Base-by-base conservation (phyloP, 2,329 filamentous ascomycete genomes). In the Botrytis porri region DNA sequence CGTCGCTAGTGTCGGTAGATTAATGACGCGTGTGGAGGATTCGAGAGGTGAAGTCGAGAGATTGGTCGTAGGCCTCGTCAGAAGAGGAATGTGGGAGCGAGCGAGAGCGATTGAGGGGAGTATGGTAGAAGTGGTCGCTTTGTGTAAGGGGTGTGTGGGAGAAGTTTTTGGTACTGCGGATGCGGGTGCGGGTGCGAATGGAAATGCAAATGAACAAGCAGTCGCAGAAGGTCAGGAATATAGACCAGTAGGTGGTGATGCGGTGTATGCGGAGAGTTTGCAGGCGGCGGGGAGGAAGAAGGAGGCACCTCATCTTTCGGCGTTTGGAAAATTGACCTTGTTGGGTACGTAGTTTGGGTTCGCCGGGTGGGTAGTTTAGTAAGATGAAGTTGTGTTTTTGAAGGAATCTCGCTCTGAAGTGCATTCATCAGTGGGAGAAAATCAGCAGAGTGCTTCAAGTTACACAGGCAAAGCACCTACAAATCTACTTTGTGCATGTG, bases 61-160 rank as follows among this genome's bases (percentile, higher is more conserved):
- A 25, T 85, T 98, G 12, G 88, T 97, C 0, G 90, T 92, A 76
- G 94, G 92, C 0, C 84, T 98, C 73, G 85, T 94, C 75, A 87
- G 94, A 73, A 85, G 96, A 48, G 89, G 88, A 32, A 98, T 98
- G 96, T 87, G 93, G 62, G 96, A 98, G 84, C 87, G 94, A 67
- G 96, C 94, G 7, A 86, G 89, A 22, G 92, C 93, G 10, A 88
- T 97, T 4, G 92, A 96, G 82, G 86, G 84, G 14, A 87, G 93
- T 39, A 89, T 95, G 83, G 86, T 83, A 8, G 93, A 96, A 75
- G 91, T 98, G 0, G 84, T 93, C 16, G 89, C 88, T 62, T 87
- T 89, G 75, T 97, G 93, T 81, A 83, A 83, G 75, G 85, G 84
- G 12, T 91, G 92, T 61, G 85, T 94, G 25, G 84, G 83, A 16